Percentiles rank a stretch among this genome's conserved stretches.
Conservation (phyloP, 139 green algal genomes). For the Chlorella sp. region DNA sequence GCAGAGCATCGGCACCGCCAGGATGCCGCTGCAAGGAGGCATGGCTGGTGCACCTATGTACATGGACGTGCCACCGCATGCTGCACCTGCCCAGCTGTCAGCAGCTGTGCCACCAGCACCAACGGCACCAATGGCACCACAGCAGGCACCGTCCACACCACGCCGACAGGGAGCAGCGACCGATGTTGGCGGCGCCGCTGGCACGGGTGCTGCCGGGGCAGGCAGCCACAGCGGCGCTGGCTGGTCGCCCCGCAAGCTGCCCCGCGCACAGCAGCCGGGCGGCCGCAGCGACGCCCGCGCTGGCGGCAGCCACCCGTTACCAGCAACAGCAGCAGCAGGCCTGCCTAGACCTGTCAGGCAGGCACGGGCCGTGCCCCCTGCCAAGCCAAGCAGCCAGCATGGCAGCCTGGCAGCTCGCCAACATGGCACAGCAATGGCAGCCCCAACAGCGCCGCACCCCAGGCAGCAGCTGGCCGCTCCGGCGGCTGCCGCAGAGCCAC, state of each 20-base stretch:
- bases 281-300: not conserved
- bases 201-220: too few relatives aligned
- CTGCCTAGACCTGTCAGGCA: not conserved
- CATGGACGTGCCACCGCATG: too few relatives aligned
- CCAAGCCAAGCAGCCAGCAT: conserved; percentile 6
- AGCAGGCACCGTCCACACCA: not conserved
- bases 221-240: too few relatives aligned
- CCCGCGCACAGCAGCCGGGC: not conserved
- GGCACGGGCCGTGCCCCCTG: not conserved
- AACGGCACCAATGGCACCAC: not conserved
- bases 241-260: conserved; percentile 27
- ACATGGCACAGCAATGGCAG: not conserved
- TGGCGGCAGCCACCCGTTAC: not conserved
- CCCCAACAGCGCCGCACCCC: not conserved
- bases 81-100: not conserved
- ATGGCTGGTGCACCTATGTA: not conserved
- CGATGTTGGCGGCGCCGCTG: not conserved
- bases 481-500: not conserved
- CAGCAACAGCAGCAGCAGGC: not conserved
- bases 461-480: not conserved
- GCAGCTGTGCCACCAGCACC: not conserved
- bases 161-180: too few relatives aligned
- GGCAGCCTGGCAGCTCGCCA: not conserved
- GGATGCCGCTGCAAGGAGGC: not conserved
- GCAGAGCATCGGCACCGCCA: not conserved